Evolutionary conservation across 441 rosid genomes (phyloP).

Genomic region (Syzygium syzygioides): DNA sequence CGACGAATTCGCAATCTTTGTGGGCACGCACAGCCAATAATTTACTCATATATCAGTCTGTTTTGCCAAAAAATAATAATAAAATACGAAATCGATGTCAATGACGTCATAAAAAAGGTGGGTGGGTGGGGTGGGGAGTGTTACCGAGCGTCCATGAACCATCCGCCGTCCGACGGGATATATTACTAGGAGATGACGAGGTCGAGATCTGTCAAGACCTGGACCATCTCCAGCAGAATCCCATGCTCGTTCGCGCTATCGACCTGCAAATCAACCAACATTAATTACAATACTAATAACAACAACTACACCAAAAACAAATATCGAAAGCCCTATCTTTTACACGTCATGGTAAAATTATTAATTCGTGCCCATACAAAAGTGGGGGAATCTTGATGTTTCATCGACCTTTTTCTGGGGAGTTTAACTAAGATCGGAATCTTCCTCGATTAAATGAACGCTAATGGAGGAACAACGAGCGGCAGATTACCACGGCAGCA

Average conservation of each 20-base stretch:
- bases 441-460: not conserved
- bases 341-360: not conserved
- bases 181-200: slow-evolving; percentile 90
- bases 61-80: not conserved
- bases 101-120: not conserved
- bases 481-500: not conserved
- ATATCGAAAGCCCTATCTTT: not conserved
- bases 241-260: slow-evolving; percentile 92
- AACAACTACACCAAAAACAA: too few relatives aligned
- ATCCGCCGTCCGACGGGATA: slow-evolving; percentile 88
- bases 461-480: not conserved
- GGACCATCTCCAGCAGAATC: slow-evolving; percentile 88
- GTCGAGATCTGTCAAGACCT: slow-evolving; percentile 88
- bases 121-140: not conserved
- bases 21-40: not conserved
- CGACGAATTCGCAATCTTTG: not conserved
- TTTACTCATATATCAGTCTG: not conserved
- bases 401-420: not conserved
- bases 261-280: slow-evolving; percentile 35
- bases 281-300: not conserved
- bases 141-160: slow-evolving; percentile 93
- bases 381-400: not conserved
- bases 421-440: not conserved
- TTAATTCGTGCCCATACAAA: not conserved
- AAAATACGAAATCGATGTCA: not conserved